Evolutionary conservation across 108 stramenopile genomes (phyloP).

Genomic region (Parietichytrium sp.): DNA sequence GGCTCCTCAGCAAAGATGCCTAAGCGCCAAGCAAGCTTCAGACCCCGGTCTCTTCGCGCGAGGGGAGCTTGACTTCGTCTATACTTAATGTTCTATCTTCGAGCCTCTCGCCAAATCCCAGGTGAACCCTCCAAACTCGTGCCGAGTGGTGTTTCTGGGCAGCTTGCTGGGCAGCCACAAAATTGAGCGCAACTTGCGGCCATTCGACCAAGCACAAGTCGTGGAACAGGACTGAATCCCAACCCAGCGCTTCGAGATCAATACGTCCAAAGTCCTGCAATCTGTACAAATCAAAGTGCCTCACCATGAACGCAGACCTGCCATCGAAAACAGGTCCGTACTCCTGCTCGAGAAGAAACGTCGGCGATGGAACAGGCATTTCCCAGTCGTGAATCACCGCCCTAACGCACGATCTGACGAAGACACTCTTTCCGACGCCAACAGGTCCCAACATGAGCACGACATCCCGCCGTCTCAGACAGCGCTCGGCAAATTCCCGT

Average conservation of each 20-base stretch:
- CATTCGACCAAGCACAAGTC: constrained; percentile 30
- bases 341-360: neutral
- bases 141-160: too few relatives aligned
- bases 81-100: too few relatives aligned
- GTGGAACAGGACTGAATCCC: neutral
- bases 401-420: neutral
- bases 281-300: neutral
- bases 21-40: too few relatives aligned
- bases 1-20: too few relatives aligned
- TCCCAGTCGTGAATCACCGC: neutral
- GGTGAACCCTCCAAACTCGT: too few relatives aligned
- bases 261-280: neutral
- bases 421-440: constrained; percentile 28
- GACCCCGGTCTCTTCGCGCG: too few relatives aligned
- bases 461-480: too few relatives aligned
- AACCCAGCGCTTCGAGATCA: neutral
- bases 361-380: neutral
- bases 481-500: too few relatives aligned
- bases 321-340: neutral
- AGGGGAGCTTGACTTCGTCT: too few relatives aligned
- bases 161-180: too few relatives aligned
- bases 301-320: neutral
- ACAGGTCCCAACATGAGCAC: neutral
- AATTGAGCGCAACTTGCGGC: neutral
- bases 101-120: too few relatives aligned